These are phyloP conservation scores for Chytridium lagenaria DNA, from an alignment of 371 early-diverging fungal genomes.

Conservation along the genomic window DNA sequence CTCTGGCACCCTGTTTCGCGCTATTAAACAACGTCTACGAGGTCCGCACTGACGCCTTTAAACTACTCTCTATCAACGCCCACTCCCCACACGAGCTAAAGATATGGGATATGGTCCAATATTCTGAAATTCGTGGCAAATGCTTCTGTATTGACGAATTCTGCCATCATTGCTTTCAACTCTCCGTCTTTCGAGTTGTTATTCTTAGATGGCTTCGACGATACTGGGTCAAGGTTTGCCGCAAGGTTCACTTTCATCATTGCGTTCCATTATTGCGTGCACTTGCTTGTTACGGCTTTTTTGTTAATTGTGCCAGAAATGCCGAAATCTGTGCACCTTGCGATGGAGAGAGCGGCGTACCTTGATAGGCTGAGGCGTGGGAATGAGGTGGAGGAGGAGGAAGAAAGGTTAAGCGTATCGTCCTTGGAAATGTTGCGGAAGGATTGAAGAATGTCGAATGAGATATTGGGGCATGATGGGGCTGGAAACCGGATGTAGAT, in stretches of 20 bases:
- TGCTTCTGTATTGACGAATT: slow-evolving; percentile 60
- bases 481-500: no score
- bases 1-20: slow-evolving; percentile 68
- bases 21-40: slow-evolving; percentile 62
- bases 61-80: slow-evolving; percentile 43
- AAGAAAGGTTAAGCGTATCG: slow-evolving; percentile 18
- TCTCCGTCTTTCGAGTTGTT: slow-evolving; percentile 28
- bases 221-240: slow-evolving; percentile 28
- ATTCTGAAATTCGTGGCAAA: slow-evolving; percentile 52
- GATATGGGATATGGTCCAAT: slow-evolving; percentile 55
- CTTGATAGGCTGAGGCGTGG: slow-evolving; percentile 32
- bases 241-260: slow-evolving; percentile 55
- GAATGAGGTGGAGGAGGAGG: slow-evolving; percentile 31
- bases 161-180: slow-evolving; percentile 62
- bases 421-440: slow-evolving; percentile 15
- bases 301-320: slow-evolving; percentile 50
- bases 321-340: slow-evolving; percentile 48
- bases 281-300: slow-evolving; percentile 45
- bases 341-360: slow-evolving; percentile 57
- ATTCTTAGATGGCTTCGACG: not conserved
- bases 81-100: slow-evolving; percentile 48
- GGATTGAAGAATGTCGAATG: no score
- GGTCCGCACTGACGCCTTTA: slow-evolving; percentile 57
- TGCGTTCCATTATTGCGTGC: slow-evolving; percentile 51
- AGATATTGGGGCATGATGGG: no score